Base-by-base conservation (phyloP, 208 protist genomes). In the Phytomonas sp. region DNA sequence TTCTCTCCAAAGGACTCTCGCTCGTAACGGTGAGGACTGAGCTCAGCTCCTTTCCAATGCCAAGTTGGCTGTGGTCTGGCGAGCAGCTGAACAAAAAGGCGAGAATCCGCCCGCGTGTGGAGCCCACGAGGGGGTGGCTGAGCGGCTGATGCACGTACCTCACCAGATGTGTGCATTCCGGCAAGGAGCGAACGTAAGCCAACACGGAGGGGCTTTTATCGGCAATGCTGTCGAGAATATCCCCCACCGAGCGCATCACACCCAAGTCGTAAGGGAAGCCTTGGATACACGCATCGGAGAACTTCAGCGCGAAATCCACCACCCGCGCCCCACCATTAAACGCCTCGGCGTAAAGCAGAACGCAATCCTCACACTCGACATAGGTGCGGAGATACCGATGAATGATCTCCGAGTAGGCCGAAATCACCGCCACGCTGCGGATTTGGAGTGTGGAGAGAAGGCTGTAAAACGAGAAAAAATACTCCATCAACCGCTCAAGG, bases 251-350 rank as follows among this genome's bases (percentile, higher is more conserved):
- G n/a, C 56, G 36, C 26, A 73, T 74, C 23, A 82, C 71, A 40
- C 89, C 84, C 64, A 79, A 72, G 37, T 94, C 88, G 73, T 82
- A 89, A 1, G 83, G 67, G 65, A 84, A 88, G 0, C 46, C 51
- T 32, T 61, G 67, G 28, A 93, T 59, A 3, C 74, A 61, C 11
- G 51, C 64, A 4, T 66, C 33, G 31, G 74, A 66, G 0, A 81
- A 68, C n/a, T 74, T 62, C 30, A 95, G 70, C 8, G 84, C 82
- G 46, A 72, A 85, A 2, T 28, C 37, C 5, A 95, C 70, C 11
- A 91, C 46, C 36, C 78, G 72, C 1, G 67, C 73, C 4, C 81
- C 80, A 11, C 73, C 53, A 68, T 60, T 70, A 73, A 90, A 83
- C 5, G 80, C 79, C 13, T 56, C 43, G 8, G 33, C 61, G 66